Percentiles rank a stretch among this genome's conserved stretches.
Conservation (phyloP, 345 rosid species). For the Excoecaria cochinchinensis region DNA sequence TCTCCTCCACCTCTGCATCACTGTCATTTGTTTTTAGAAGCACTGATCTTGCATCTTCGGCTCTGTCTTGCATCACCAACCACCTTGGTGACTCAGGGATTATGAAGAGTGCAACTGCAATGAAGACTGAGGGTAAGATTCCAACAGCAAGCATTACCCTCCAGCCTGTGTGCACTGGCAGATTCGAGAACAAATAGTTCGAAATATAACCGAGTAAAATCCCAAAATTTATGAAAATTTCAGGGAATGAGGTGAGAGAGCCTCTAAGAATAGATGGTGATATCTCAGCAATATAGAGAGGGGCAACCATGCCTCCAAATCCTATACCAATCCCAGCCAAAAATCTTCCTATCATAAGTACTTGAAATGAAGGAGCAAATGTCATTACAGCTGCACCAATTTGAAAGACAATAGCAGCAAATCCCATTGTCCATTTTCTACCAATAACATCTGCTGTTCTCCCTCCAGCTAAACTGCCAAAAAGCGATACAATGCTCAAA, state of each 20-base stretch:
- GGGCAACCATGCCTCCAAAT: constrained; percentile 89
- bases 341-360: constrained; percentile 72
- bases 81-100: constrained; percentile 95
- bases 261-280: constrained; percentile 71
- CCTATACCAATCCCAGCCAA: constrained; percentile 84
- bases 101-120: constrained; percentile 69
- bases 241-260: constrained; percentile 79
- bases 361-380: constrained; percentile 63
- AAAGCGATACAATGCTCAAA: constrained; percentile 72
- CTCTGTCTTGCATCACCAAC: constrained; percentile 73
- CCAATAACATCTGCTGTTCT: constrained; percentile 77
- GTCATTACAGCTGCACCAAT: constrained; percentile 76
- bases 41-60: constrained; percentile 72
- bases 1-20: constrained; percentile 69
- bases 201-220: constrained; percentile 91
- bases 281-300: constrained; percentile 84
- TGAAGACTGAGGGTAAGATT: constrained; percentile 71
- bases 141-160: constrained; percentile 92
- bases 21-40: constrained; percentile 67
- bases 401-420: constrained; percentile 83
- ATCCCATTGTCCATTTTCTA: constrained; percentile 91
- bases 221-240: constrained; percentile 76
- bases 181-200: constrained; percentile 71
- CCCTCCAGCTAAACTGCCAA: constrained; percentile 89
- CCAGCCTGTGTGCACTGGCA: constrained; percentile 72